phyloP scores from a whole-genome alignment of 805 yeast species.

The Cyberlindnera xishuangbannaensis region DNA sequence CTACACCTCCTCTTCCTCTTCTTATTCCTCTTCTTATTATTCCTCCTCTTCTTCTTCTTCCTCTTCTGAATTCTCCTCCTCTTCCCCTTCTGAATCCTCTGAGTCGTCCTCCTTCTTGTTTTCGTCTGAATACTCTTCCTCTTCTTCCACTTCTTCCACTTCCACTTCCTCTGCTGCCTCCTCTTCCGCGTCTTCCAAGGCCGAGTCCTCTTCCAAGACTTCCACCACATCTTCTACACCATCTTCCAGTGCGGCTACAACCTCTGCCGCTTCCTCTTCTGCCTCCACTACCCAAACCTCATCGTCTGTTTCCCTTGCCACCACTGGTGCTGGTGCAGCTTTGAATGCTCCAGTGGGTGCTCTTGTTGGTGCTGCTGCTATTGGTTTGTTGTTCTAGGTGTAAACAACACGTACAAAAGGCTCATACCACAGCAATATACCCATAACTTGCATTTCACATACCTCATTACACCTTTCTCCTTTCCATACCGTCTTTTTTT shows the following conservation, averaged over 20 bases:
- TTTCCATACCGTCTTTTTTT: neutral
- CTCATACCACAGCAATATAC: neutral
- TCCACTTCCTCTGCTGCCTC: conserved; percentile 17
- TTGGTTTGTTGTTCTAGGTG: conserved; percentile 20
- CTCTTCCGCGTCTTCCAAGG: conserved; percentile 16
- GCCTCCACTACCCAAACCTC: conserved; percentile 14
- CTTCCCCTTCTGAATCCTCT: conserved; percentile 21
- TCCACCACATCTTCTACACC: conserved; percentile 19
- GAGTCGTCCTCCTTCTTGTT: conserved; percentile 23
- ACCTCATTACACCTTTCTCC: neutral
- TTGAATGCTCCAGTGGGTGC: conserved; percentile 37
- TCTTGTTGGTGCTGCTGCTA: conserved; percentile 34
- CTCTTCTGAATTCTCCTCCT: conserved; percentile 21
- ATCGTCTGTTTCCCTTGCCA: conserved; percentile 9
- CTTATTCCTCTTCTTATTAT: conserved; percentile 27
- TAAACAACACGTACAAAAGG: no score
- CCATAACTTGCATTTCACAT: no score
- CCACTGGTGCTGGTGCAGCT: conserved; percentile 26
- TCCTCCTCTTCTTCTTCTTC: conserved; percentile 24
- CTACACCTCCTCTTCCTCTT: conserved; percentile 29
- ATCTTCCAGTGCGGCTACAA: conserved; percentile 16
- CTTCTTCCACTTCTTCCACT: conserved; percentile 18
- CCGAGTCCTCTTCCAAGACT: conserved; percentile 15
- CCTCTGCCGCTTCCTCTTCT: conserved; percentile 8
- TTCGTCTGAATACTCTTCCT: conserved; percentile 18